Evolutionary conservation across 306 rosid genomes (phyloP), one percentile per base, ranked within the genome.

Genomic region (Lathyrus tuberosus): DNA sequence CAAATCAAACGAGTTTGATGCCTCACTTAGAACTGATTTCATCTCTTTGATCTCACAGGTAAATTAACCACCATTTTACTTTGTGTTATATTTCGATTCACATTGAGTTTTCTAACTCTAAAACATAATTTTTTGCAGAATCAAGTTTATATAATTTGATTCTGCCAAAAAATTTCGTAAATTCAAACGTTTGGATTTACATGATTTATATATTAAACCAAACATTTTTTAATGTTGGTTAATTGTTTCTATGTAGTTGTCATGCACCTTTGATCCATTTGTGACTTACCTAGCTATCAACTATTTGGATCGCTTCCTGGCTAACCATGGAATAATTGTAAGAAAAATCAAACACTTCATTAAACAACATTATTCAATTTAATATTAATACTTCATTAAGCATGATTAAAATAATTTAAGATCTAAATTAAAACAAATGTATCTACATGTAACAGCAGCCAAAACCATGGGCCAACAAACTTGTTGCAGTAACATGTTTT

Each of bases 281-380:
- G 76, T 90, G 4, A 68, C 86, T 15, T 93, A 90, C 81, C 86
- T 93, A 2, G 96, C 98, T 16, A 79, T 88, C 73, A 93, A 88
- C 80, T 93, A 93, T 42, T 86, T 90, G 35, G 98, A 93, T 81
- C 97, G 97, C 17, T 88, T 88, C 83, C 75, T 93, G 43, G 91
- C 96, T 69, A 63, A 59, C 74, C 94, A 86, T 78, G 84, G 74
- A 33, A 65, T 80, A 43, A 83, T 79, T 88, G 98, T 93, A 93
- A 73, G 17, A 28, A 26, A 26, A 26, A 69, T 33, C 49, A 62
- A 30, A 49, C 6, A 62, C 33, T 8, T 22, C 0, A 37, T 62
- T 16, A 17, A 33, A 15, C 41, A 37, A 61, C 8, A 60, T 60
- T 15, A 9, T 15, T 35, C 2, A 10, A 56, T 9, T 56, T 5